phyloP scores from a whole-genome alignment of 2,329 filamentous ascomycete species.

The Talaromyces marneffei region DNA sequence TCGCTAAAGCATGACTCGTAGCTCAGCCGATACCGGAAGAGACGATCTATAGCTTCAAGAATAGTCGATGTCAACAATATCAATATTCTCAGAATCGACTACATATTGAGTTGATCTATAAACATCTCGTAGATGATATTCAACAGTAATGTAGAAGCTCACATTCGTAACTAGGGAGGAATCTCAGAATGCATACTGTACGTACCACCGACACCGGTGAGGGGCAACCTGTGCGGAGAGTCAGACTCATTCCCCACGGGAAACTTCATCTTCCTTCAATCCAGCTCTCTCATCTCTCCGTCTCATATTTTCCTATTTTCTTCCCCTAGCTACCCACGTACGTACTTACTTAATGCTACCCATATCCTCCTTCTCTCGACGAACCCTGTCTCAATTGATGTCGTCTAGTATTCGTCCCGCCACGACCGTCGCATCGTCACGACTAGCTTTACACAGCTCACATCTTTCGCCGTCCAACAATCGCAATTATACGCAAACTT shows the following conservation, averaged over 20 bases:
- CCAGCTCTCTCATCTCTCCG: background rate
- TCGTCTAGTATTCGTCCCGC: background rate
- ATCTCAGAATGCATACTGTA: background rate
- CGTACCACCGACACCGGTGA: conserved; percentile 5
- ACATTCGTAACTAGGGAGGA: background rate
- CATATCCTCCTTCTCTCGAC: background rate
- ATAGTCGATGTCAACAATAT: background rate
- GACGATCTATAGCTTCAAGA: background rate
- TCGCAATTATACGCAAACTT: background rate
- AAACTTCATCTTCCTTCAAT: background rate
- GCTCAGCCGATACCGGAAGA: conserved; percentile 1
- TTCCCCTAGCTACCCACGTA: background rate
- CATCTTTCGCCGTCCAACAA: background rate
- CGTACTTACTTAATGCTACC: background rate
- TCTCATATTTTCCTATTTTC: background rate
- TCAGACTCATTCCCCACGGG: conserved; percentile 8
- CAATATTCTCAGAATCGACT: background rate
- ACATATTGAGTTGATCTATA: background rate
- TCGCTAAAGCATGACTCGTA: background rate
- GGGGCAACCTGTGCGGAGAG: background rate
- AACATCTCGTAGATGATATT: background rate
- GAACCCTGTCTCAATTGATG: conserved; percentile 2
- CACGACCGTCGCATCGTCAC: background rate
- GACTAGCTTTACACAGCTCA: background rate
- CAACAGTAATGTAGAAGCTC: background rate